Base-by-base conservation (phyloP, 495 filamentous ascomycete genomes). In the Massariosphaeria phaeospora region DNA sequence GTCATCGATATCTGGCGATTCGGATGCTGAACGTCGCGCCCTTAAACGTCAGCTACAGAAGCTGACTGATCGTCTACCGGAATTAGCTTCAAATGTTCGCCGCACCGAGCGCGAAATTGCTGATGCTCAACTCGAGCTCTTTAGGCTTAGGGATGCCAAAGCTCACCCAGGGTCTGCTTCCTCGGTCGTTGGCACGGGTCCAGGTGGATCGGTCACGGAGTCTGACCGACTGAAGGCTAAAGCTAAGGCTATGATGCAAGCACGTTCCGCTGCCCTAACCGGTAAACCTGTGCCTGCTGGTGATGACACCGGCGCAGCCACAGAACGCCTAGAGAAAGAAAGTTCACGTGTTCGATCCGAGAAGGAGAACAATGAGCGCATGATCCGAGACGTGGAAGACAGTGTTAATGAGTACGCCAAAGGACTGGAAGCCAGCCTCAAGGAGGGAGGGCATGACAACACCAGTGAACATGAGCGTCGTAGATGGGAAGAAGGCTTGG, bases 231-330 rank as follows among this genome's bases (percentile, higher is more conserved):
- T 97, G 44, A 96, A 96, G 71, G 94, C 94, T 20, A 83, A 91
- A 43, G 91, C 94, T 27, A 95, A 88, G 69, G 91, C 91, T 33
- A 93, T 95, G 80, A 96, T 99, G 93, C 91, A 97, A 73, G 90
- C 95, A 56, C 85, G 91, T 35, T 87, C 91, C 61, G 94, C 94
- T 43, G 91, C 91, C 31, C 73, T 99, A 59, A 86, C 89, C 38
- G 94, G 94, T 31, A 85, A 83, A 66, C 86, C 89, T 58, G 70
- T 83, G 23, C 79, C 83, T 18, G 71, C 75, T 12, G 69, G 75
- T 10, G 73, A 70, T 42, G 77, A 79, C 31, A 76, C 81, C 5
- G 87, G 81, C 49, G 88, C 88, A 9, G 84, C 89, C 31, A 74
- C 84, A 54, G 86, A 88, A 69, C 79, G 70, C 11, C 67, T 96